Base-by-base conservation (phyloP, 495 filamentous ascomycete species). In the Alectoria sarmentosa region DNA sequence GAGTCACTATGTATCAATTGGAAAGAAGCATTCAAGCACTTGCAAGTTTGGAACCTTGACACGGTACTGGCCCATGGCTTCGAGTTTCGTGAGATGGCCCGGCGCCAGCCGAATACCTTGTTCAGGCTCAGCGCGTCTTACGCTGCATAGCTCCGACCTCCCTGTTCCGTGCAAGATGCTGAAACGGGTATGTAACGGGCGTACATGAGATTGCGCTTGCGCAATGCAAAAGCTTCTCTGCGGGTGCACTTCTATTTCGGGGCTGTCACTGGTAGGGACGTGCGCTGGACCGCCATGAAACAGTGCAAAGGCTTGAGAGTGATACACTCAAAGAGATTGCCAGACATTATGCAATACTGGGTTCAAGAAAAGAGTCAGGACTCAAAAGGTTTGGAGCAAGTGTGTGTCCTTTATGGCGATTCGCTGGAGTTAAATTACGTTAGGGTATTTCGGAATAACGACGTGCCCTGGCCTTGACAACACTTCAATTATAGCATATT, bases 121-220 rank as follows among this genome's bases (percentile, higher is more conserved):
- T n/a, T 5, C 28, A 55, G 30, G 1, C 30, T 55, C 52, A 28
- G 30, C 7, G 52, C 30, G 52, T 55, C 30, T 21, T 55, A 55
- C 26, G 2, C 13, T 23, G 13, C 48, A n/a, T n/a, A n/a, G n/a
- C 26, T 28, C 26, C 30, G 48, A 52, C 48, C 48, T 4, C 48
- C 3, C 13, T 5, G 48, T 13, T 26, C 17, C 26, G 48, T 30
- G 17, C 28, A 52, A 21, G 11, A 34, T 34, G 52, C 30, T 21
- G 52, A 32, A 55, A 55, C 52, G 30, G 30, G 52, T 55, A 55
- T 34, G 28, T 55, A 55, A 55, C 52, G 52, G 52, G 52, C 52
- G n/a, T 55, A 34, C 52, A 55, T 34, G 19, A 55, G 2, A 19
- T 55, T 55, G 52, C 52, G 30, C 52, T 55, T 55, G 52, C 52